Evolutionary conservation across 1,284 basidiomycete species (phyloP), one percentile per base, ranked within the genome.

Genomic region (Porogramme epimiltina): DNA sequence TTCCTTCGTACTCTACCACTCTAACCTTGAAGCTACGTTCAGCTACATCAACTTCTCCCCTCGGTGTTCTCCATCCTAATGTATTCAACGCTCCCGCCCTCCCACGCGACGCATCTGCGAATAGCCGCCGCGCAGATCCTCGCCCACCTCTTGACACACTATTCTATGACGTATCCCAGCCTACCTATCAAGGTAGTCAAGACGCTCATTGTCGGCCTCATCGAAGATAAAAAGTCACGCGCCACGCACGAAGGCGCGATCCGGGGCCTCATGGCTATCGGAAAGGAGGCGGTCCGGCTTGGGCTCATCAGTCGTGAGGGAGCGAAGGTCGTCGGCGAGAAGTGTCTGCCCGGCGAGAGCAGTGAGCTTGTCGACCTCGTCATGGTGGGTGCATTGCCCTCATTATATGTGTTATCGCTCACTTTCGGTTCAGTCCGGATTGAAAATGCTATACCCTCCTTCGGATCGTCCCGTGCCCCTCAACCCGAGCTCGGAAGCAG

Each of bases 11-110:
- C 15, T 26, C 24, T 33, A 36, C 44, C n/a, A 24, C 16, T 33
- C 42, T 5, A 39, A 25, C 45, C 10, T 23, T 44, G 22, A 40
- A 39, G 24, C 42, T 46, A 38, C 45, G 11, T 52, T 3, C 63
- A 96, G 91, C 78, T 99, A 4, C 96, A 98, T 66, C 96, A 98
- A 87, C 81, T 98, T 42, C 83, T 99, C 11, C 95, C 95, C 0
- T 89, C 95, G 0, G 82, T 98, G 37, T 84, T 99, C 23, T 96
- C 95, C 3, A 89, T 90, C 55, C 82, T 98, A 44, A 79, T 98
- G 6, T 92, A 96, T 52, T 90, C 93, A 0, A 82, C 88, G 9
- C 81, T 97, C 6, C 89, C 82, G 1, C 75, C 73, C 52, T 73
- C 74, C 11, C 80, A 82, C 52, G 73, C 68, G 5, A 77, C 78